Percentiles rank a stretch among this genome's conserved stretches.
Conservation (phyloP, 441 rosid species). For the Erodium moschatum region DNA sequence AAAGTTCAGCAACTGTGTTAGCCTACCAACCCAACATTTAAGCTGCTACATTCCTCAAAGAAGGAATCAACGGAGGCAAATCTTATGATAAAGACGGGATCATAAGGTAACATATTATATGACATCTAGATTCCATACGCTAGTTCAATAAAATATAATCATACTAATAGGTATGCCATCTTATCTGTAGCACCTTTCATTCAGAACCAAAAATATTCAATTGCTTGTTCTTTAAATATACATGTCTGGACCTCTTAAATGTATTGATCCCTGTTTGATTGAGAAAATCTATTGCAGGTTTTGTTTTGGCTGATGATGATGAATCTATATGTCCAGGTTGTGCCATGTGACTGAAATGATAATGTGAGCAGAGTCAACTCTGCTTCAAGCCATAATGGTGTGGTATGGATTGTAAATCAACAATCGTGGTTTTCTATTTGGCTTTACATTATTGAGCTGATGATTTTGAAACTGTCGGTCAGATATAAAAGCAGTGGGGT, state of each 20-base stretch:
- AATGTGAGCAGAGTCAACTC: neutral
- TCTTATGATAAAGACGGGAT: too few species aligned
- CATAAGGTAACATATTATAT: too few species aligned
- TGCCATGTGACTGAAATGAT: constrained; percentile 1
- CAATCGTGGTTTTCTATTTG: neutral
- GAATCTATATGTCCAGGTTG: neutral
- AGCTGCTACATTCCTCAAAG: too few species aligned
- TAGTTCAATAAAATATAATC: neutral
- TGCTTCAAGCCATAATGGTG: too few species aligned
- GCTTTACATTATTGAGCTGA: neutral
- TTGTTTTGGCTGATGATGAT: neutral
- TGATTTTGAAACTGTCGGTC: too few species aligned
- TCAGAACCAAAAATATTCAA: neutral
- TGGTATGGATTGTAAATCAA: neutral
- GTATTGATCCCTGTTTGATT: neutral
- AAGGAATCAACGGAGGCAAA: too few species aligned
- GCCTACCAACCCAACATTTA: too few species aligned
- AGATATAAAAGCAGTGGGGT: too few species aligned
- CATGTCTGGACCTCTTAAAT: neutral
- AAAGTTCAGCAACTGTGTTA: too few species aligned
- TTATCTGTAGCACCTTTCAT: neutral
- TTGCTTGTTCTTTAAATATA: neutral
- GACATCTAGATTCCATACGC: neutral
- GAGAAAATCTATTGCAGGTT: neutral
- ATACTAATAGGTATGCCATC: neutral